Evolutionary conservation across 805 yeast species (phyloP).

Genomic region (Saccharomycopsis fodiens): DNA sequence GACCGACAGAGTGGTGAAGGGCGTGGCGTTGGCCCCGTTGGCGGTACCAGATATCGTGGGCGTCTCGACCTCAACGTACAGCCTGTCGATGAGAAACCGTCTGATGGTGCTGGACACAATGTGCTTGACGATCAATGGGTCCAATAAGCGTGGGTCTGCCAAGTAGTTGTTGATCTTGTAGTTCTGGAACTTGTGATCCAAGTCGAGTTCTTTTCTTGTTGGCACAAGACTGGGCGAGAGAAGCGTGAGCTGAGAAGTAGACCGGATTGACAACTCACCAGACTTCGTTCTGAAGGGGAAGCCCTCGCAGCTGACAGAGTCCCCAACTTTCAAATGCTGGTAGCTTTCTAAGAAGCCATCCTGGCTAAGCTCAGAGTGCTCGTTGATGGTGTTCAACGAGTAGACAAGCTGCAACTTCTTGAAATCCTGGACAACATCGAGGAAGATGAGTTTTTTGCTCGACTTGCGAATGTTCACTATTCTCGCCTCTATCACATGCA

Average conservation of each 20-base stretch:
- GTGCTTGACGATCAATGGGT: constrained; percentile 39
- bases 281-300: constrained; percentile 65
- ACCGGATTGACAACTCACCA: constrained; percentile 71
- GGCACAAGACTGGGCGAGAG: constrained; percentile 66
- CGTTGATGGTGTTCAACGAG: constrained; percentile 15
- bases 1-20: constrained; percentile 53
- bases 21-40: constrained; percentile 91
- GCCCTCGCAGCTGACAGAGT: constrained; percentile 60
- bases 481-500: constrained; percentile 41
- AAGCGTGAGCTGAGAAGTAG: constrained; percentile 39
- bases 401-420: constrained; percentile 51
- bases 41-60: constrained; percentile 70
- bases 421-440: constrained; percentile 61
- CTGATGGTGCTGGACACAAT: constrained; percentile 50
- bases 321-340: constrained; percentile 57
- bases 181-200: constrained; percentile 11
- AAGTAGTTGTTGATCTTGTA: constrained; percentile 10
- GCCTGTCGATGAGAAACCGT: constrained; percentile 40
- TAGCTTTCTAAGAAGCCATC: constrained; percentile 24
- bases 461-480: constrained; percentile 50
- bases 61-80: constrained; percentile 79
- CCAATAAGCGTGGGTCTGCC: background rate
- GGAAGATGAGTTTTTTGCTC: constrained; percentile 61
- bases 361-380: background rate
- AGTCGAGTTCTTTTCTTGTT: constrained; percentile 27